Evolutionary conservation across 2,329 filamentous ascomycete genomes (phyloP), one percentile per base, ranked within the genome.

Genomic region (Hypoxylon sp.): DNA sequence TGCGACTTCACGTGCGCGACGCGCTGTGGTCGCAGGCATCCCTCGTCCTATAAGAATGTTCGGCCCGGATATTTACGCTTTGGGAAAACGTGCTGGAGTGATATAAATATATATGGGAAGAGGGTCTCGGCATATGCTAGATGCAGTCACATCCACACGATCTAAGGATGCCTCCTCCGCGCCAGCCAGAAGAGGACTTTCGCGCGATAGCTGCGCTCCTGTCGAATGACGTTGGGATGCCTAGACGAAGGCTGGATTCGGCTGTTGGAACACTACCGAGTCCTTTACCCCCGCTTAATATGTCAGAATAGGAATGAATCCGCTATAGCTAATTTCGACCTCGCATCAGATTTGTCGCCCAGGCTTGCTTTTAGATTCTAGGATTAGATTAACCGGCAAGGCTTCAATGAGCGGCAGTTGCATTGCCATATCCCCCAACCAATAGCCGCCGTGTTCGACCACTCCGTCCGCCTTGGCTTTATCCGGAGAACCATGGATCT

Each of bases 341-440:
- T 71, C 65, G 62, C 60, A 65, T 42, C 61, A 73, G 74, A 75
- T 75, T 75, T 74, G 73, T 67, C 54, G 66, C 71, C 69, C 67
- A 55, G 52, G 67, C 63, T 67, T 73, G 66, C 33, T 50, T 52
- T 52, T 26, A 33, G 59, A 62, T 53, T 61, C 69, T 66, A 68
- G 58, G 47, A 19, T 58, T 69, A 76, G 57, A 76, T 76, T 76
- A 76, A 72, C 74, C 74, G 74, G 72, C 71, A 63, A 72, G 68
- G 66, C 61, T 62, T 55, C 69, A 71, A 67, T 65, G 66, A 73
- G 60, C 74, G 74, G 74, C 73, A 76, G 72, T 76, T 76, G 70
- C 44, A 61, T 54, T 58, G 62, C 52, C 55, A 66, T 67, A 22
- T 13, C 60, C 53, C 39, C 68, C 68, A 68, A 65, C 73, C 74